Conservation (phyloP, 768 basidiomycete species). For the Pilatotrama ljubarskyi region DNA sequence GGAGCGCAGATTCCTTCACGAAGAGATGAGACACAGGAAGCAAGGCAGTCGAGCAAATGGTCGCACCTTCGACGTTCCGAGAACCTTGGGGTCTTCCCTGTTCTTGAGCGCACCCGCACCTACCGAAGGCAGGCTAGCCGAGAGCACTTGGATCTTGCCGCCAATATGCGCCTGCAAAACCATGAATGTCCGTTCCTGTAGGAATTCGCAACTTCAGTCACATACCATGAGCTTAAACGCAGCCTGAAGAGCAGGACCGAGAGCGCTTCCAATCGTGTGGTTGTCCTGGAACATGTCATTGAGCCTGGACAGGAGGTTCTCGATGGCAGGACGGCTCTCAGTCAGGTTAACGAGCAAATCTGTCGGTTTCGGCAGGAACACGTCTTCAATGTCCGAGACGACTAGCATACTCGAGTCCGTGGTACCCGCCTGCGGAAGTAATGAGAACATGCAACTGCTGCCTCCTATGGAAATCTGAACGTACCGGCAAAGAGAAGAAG, state of each 20-base stretch:
- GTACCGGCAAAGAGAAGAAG: conserved; percentile 91
- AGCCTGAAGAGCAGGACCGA: conserved; percentile 93
- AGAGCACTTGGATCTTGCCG: conserved; percentile 88
- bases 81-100: conserved; percentile 92
- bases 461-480: conserved; percentile 25
- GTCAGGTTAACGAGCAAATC: conserved; percentile 95
- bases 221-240: conserved; percentile 91
- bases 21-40: background rate
- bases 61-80: conserved; percentile 87
- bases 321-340: conserved; percentile 79
- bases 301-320: conserved; percentile 77
- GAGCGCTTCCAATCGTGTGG: conserved; percentile 86
- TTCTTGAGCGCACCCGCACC: conserved; percentile 94
- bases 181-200: background rate
- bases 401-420: conserved; percentile 93
- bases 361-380: conserved; percentile 95
- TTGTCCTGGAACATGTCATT: conserved; percentile 99
- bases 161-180: conserved; percentile 77
- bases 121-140: conserved; percentile 81
- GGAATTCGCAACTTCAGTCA: conserved; percentile 14
- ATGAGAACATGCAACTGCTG: background rate
- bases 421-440: conserved; percentile 51
- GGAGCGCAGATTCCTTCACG: conserved; percentile 81
- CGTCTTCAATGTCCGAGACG: conserved; percentile 94
- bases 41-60: too few relatives aligned